A percentile compares a stretch with the other conserved stretches of the same genome.
These are phyloP conservation scores for Pleurotus ostreatus DNA, from an alignment of 768 basidiomycete genomes.

Conservation along the genomic window DNA sequence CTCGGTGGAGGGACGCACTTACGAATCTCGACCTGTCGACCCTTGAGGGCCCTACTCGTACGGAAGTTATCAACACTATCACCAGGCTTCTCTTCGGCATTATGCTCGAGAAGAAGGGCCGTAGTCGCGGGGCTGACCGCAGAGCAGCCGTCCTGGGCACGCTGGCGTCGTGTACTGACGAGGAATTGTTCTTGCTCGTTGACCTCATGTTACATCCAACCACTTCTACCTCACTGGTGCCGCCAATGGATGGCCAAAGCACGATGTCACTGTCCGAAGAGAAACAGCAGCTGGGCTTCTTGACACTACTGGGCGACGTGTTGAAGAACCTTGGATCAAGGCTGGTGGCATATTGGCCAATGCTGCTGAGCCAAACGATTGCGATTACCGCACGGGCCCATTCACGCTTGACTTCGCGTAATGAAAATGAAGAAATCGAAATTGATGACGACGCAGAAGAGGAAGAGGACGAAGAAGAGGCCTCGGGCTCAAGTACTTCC, in stretches of 20 bases:
- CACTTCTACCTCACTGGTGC: constrained; percentile 23
- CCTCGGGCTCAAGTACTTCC: constrained; percentile 20
- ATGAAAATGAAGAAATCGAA: constrained; percentile 26
- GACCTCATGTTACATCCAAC: constrained; percentile 87
- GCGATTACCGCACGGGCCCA: constrained; percentile 68
- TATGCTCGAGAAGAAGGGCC: constrained; percentile 78
- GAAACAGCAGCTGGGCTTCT: constrained; percentile 80
- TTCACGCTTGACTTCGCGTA: constrained; percentile 37
- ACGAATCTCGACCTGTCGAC: constrained; percentile 61
- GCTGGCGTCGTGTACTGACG: constrained; percentile 63
- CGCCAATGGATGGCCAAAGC: constrained; percentile 19
- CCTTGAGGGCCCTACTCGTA: constrained; percentile 51
- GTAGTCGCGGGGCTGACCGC: constrained; percentile 61
- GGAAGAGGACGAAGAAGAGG: constrained; percentile 29
- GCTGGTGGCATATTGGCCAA: constrained; percentile 67
- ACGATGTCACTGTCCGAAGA: constrained; percentile 34
- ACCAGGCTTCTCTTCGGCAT: constrained; percentile 82
- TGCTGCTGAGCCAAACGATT: constrained; percentile 65
- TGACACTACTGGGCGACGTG: constrained; percentile 82
- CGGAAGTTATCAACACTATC: constrained; percentile 62
- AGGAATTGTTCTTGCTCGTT: constrained; percentile 76
- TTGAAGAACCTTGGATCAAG: constrained; percentile 77
- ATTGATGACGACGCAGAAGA: constrained; percentile 35
- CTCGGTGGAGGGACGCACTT: constrained; percentile 86
- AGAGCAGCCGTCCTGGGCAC: constrained; percentile 72